These are phyloP conservation scores for Sesbania bispinosa DNA, from an alignment of 306 rosid genomes.

Conservation along the genomic window DNA sequence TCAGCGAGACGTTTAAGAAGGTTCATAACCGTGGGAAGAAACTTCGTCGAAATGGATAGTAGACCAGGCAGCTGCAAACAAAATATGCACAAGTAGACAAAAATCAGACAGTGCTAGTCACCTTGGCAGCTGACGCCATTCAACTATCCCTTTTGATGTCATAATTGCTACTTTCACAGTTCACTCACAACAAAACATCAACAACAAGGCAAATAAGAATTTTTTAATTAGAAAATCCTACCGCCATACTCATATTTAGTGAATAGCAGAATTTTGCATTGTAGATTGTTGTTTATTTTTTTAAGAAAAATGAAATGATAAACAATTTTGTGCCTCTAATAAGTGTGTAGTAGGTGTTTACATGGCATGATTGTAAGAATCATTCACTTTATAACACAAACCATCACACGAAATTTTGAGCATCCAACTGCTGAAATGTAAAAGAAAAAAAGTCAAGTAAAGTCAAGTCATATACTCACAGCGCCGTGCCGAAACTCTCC, in stretches of 20 bases:
- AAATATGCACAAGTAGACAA: too few relatives aligned
- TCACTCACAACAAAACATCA: neutral
- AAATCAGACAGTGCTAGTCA: too few relatives aligned
- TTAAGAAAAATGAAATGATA: neutral
- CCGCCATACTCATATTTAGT: neutral
- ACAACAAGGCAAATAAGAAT: slow-evolving; percentile 5
- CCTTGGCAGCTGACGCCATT: too few relatives aligned
- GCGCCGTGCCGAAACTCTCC: slow-evolving; percentile 63
- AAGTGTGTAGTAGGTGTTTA: too few relatives aligned
- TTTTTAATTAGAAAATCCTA: neutral
- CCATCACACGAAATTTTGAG: neutral
- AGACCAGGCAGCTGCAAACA: slow-evolving; percentile 70
- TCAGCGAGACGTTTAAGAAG: slow-evolving; percentile 73
- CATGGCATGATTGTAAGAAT: too few relatives aligned
- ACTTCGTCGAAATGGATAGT: slow-evolving; percentile 58
- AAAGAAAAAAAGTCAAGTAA: too few relatives aligned
- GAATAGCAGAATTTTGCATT: neutral
- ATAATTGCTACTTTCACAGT: neutral
- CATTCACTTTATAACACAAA: too few relatives aligned
- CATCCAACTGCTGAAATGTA: neutral
- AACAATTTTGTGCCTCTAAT: neutral
- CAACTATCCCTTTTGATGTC: neutral
- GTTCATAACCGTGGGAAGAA: slow-evolving; percentile 81
- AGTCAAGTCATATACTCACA: slow-evolving; percentile 50
- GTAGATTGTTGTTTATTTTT: neutral